Percentiles rank a stretch among this genome's conserved stretches.
Evolutionary conservation across 495 filamentous ascomycete species (phyloP).

Genomic region (Podospora pseudocomata): DNA sequence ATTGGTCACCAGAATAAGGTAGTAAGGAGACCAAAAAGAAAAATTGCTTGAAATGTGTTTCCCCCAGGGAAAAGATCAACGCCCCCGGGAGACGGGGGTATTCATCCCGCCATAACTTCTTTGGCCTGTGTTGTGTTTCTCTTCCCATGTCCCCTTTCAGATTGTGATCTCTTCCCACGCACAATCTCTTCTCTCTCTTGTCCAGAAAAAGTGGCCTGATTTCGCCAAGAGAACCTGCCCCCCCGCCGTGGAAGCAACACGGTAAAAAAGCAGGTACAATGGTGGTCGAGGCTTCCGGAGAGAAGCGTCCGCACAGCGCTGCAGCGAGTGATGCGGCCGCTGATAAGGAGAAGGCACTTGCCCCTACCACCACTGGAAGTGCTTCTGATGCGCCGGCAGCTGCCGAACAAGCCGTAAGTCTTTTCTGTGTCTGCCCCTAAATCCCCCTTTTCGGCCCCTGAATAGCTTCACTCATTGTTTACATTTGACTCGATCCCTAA

Average conservation of each 20-base stretch:
- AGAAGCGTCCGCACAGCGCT: conserved; percentile 11
- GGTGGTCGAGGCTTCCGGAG: conserved; percentile 9
- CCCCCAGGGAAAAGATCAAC: background rate
- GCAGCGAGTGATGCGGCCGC: background rate
- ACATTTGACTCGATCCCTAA: background rate
- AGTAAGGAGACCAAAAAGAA: background rate
- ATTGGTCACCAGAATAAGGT: background rate
- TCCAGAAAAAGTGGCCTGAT: background rate
- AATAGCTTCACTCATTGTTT: conserved; percentile 4
- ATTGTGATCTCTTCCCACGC: background rate
- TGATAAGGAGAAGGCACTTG: background rate
- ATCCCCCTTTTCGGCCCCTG: background rate
- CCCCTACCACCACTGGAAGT: conserved; percentile 2
- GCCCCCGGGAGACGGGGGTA: background rate
- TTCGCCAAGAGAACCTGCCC: background rate
- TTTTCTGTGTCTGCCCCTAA: background rate
- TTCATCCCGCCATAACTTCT: background rate
- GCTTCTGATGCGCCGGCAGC: background rate
- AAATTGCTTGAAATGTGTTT: too few species aligned
- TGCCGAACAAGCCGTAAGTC: background rate
- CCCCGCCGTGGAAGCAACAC: background rate
- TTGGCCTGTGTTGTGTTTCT: background rate
- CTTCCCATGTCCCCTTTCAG: background rate
- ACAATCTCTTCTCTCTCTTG: background rate
- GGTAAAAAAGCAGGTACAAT: background rate